Evolutionary conservation across 805 yeast species (phyloP), one percentile per base, ranked within the genome.

Genomic region (Metschnikowia similis): DNA sequence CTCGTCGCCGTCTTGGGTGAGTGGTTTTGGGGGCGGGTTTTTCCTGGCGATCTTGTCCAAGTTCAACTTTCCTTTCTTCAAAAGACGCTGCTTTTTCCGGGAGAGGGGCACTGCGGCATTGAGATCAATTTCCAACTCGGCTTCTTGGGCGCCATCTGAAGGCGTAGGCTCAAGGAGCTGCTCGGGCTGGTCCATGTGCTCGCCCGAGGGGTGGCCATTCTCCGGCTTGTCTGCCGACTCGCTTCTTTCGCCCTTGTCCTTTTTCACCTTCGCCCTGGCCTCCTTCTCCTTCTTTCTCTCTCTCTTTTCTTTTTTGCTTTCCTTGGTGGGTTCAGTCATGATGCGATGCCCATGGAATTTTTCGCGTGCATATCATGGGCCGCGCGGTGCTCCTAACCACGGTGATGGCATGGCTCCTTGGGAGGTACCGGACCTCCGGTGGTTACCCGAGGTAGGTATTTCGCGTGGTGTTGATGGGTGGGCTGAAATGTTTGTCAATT

Each of bases 61-160:
- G 43, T 86, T 80, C 61, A 87, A 83, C 53, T 90, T 90, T 56
- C 85, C 89, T 65, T 85, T 85, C 69, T 94, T 92, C 56, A 87
- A 70, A 57, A 84, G 71, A 71, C 98, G 85, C 61, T 86, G 85
- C 67, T 92, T 96, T 66, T 94, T 92, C 67, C 89, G 91, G 10
- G 97, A 90, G 45, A 91, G 72, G 1, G 99, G 60, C 8, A 49
- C 54, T 6, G 52, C 83, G 43, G 82, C 86, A 26, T 72, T 70
- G 48, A 87, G 70, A 61, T 86, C 87, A 52, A 87, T 85, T 56
- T 82, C 87, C 46, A 87, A 76, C 61, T 84, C 89, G 9, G 41
- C 41, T 26, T 14, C 21, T 14, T 9, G 14, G 11, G 26, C 31
- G 32, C 17, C 16, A 5, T 26, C 28, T n/a, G 17, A 21, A 21